Base-by-base conservation (phyloP, 805 yeast species). In the Kodamaea laetipori region DNA sequence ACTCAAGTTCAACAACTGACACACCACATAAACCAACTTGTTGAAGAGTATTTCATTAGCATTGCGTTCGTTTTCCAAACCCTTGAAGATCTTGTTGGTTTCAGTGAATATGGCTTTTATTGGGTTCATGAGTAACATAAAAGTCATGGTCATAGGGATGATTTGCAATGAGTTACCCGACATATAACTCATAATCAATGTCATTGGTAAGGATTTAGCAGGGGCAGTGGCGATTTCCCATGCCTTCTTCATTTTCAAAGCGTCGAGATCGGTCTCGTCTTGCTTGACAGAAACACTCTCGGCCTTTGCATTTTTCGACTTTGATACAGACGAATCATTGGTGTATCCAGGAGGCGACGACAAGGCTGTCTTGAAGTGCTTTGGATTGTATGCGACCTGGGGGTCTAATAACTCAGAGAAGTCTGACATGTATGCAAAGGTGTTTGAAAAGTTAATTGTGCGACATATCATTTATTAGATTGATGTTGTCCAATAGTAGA, bases 211-310 rank as follows among this genome's bases (percentile, higher is more conserved):
- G 13, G 63, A 56, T 59, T 90, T 92, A 2, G 89, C 86, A 0
- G 97, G 97, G 1, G 81, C 80, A 11, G 78, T 64, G 2, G 97
- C 95, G 28, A 86, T 58, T 45, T 86, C 94, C 96, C 97, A 89
- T 0, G 95, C 90, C 56, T 85, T 86, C 56, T 82, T 77, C 16
- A 68, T 60, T 53, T 71, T 77, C 44, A 77, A 61, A 31, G 64
- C 65, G 30, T 65, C 72, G 32, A 71, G 49, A 21, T 58, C 54
- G 7, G 44, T 46, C 11, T 42, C 51, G 18, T 53, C 49, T 3
- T 54, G 58, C 16, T 57, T 57, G 12, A 41, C 30, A 16, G 40
- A 15, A 6, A 39, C 26, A 10, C 30, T 27, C 12, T 23, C 24
- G 23, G 23, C 13, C 35, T 24, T 37, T 15, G 41, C 19, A 21